Conservation (phyloP, 2,329 filamentous ascomycete species). For the Cladorrhinum sp. region DNA sequence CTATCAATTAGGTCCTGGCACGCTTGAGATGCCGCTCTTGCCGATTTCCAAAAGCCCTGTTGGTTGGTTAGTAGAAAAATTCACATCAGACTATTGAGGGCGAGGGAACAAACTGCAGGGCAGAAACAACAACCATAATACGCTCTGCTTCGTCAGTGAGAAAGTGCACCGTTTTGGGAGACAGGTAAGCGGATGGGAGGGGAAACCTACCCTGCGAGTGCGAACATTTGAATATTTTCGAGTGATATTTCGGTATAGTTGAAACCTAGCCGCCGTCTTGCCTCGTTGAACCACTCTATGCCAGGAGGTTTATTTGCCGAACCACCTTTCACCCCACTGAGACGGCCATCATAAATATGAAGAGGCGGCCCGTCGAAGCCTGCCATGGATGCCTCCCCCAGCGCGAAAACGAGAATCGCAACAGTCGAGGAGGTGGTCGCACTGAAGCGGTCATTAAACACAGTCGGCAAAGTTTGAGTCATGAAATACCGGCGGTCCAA, state of each 20-base stretch:
- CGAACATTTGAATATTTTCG: slow-evolving; percentile 57
- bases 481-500: slow-evolving; percentile 56
- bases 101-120: slow-evolving; percentile 42
- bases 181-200: too few species aligned
- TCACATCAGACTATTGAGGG: neutral
- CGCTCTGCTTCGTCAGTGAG: slow-evolving; percentile 35
- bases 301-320: slow-evolving; percentile 51
- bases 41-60: slow-evolving; percentile 60
- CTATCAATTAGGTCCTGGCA: slow-evolving; percentile 56
- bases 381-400: slow-evolving; percentile 57
- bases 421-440: slow-evolving; percentile 50
- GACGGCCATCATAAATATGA: slow-evolving; percentile 40
- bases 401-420: slow-evolving; percentile 54
- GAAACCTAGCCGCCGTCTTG: slow-evolving; percentile 57
- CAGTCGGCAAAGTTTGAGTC: slow-evolving; percentile 42
- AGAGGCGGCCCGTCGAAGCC: slow-evolving; percentile 47
- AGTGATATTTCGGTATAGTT: slow-evolving; percentile 52
- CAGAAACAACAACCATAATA: slow-evolving; percentile 53
- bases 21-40: slow-evolving; percentile 52
- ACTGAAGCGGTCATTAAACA: slow-evolving; percentile 48
- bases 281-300: slow-evolving; percentile 60
- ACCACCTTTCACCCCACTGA: slow-evolving; percentile 53
- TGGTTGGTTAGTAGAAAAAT: neutral
- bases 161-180: neutral
- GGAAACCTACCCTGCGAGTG: slow-evolving; percentile 49